phyloP scores from a whole-genome alignment of 768 basidiomycete species.

The Cystofilobasidium bisporidii region DNA sequence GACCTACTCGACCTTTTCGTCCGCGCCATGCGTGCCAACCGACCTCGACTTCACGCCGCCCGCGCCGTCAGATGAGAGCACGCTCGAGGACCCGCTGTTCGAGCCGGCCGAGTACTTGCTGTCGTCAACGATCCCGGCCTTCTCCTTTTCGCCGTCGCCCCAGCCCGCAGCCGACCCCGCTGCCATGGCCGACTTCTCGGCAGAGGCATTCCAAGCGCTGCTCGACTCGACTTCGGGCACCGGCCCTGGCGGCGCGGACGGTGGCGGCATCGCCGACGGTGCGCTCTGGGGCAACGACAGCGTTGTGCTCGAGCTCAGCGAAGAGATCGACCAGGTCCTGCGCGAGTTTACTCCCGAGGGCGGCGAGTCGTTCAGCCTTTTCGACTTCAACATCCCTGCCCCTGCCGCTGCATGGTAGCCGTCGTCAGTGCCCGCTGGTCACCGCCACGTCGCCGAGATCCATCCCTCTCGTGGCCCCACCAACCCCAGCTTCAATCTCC shows the following conservation, averaged over 20 bases:
- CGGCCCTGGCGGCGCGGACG: neutral
- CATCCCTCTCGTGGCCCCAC: no score
- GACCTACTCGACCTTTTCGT: conserved; percentile 13
- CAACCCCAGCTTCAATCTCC: no score
- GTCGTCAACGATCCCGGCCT: neutral
- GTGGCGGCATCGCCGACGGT: neutral
- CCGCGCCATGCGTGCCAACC: conserved; percentile 8
- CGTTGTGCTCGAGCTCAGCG: neutral
- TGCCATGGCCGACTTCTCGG: neutral
- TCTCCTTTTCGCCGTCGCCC: neutral
- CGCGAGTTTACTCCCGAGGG: neutral
- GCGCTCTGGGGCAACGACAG: neutral
- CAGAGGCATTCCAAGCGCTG: neutral
- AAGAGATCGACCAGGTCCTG: conserved; percentile 4
- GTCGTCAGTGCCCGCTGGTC: neutral
- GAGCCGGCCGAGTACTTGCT: neutral
- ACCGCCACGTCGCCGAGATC: neutral
- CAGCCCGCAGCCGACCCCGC: neutral
- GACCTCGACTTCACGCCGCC: conserved; percentile 13
- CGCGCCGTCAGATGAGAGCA: neutral
- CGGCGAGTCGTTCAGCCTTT: neutral
- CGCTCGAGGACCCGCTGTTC: neutral
- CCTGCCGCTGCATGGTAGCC: neutral
- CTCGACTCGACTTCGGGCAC: neutral
- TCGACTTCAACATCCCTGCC: neutral